Conservation (phyloP, 2,329 filamentous ascomycete species). For the Niveomyces coronatus region DNA sequence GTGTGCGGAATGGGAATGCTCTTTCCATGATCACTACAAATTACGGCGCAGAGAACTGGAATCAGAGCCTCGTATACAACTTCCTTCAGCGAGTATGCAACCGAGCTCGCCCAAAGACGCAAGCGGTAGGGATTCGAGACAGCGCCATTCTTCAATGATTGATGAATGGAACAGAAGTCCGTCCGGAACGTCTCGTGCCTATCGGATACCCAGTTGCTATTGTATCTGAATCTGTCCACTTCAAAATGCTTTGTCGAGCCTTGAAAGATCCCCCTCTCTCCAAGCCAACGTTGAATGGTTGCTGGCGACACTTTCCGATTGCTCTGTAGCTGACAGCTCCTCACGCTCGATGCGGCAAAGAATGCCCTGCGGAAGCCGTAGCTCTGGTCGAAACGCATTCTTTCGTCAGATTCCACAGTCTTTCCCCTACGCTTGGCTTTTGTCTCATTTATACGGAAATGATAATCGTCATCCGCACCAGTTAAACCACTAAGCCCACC, state of each 20-base stretch:
- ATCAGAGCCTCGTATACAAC: not conserved
- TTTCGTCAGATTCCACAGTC: not conserved
- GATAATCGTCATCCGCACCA: not conserved
- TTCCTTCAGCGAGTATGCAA: not conserved
- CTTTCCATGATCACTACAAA: accelerated
- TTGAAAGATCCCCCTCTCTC: no score
- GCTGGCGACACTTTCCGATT: accelerated
- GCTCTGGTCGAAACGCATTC: not conserved
- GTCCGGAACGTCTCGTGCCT: not conserved
- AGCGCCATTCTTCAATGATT: accelerated
- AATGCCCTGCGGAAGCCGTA: not conserved
- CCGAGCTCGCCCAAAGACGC: not conserved
- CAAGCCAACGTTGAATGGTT: no score
- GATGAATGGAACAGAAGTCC: not conserved
- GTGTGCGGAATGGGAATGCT: not conserved
- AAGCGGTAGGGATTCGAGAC: not conserved
- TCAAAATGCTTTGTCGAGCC: not conserved
- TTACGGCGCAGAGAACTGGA: not conserved
- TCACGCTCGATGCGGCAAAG: not conserved
- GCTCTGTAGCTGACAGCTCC: not conserved
- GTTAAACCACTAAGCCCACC: not conserved
- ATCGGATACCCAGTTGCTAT: not conserved
- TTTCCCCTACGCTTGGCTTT: not conserved
- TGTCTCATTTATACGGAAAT: not conserved
- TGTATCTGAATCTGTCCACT: not conserved